Evolutionary conservation across 176 grass and related monocot genomes (phyloP).

Genomic region (Paspalum vaginatum): DNA sequence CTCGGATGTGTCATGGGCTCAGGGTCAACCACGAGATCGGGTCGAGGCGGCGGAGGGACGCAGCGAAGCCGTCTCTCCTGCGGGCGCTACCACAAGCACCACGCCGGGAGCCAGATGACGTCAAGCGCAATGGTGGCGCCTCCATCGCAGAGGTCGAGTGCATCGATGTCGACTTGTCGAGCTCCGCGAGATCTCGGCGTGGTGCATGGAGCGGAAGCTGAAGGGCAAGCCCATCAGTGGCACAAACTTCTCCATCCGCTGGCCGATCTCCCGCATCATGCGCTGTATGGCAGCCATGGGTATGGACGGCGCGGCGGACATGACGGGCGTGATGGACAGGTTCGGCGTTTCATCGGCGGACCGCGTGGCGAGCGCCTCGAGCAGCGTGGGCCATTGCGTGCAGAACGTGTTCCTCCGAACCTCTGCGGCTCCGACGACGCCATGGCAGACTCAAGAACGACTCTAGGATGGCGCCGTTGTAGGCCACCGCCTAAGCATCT

Average conservation of each 20-base stretch:
- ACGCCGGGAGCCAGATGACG: constrained; percentile 78
- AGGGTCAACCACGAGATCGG: constrained; percentile 70
- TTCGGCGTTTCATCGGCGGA: constrained; percentile 97
- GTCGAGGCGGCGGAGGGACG: constrained; percentile 61
- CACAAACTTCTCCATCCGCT: constrained; percentile 97
- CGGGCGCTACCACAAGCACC: constrained; percentile 42
- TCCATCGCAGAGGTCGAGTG: constrained; percentile 60
- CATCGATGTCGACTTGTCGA: constrained; percentile 85
- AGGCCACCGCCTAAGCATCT: constrained; percentile 95
- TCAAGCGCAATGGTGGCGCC: constrained; percentile 60
- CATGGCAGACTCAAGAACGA: constrained; percentile 77
- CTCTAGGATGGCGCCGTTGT: constrained; percentile 94
- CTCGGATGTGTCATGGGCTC: constrained; percentile 20
- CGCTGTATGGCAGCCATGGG: constrained; percentile 66
- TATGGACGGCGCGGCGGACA: constrained; percentile 55
- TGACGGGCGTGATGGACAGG: constrained; percentile 87
- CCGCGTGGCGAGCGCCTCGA: constrained; percentile 88
- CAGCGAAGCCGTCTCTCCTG: constrained; percentile 59
- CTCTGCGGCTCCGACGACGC: constrained; percentile 52
- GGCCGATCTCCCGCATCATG: constrained; percentile 94
- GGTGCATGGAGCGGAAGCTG: constrained; percentile 80
- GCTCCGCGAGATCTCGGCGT: constrained; percentile 71
- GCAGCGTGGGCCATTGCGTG: constrained; percentile 99
- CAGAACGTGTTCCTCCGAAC: constrained; percentile 95
- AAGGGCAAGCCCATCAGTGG: constrained; percentile 97